Conservation (phyloP, 345 rosid species). For the Clausena lansium region DNA sequence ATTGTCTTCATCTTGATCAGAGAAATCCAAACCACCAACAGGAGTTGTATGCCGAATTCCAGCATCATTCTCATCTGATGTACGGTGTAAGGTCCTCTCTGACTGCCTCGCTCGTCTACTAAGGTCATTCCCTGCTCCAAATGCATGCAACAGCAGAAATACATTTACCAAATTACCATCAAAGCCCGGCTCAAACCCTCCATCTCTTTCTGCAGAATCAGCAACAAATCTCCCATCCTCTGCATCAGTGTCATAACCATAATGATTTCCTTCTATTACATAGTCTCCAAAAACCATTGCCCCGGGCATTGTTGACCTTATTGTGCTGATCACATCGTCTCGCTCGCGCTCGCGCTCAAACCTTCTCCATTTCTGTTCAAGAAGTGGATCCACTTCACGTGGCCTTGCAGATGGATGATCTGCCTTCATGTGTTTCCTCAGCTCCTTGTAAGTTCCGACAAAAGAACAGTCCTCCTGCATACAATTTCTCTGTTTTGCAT, state of each 20-base stretch:
- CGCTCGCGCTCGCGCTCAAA: constrained; percentile 70
- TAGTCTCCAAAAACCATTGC: constrained; percentile 85
- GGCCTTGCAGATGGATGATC: constrained; percentile 81
- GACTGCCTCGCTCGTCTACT: constrained; percentile 41
- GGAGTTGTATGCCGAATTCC: constrained; percentile 25
- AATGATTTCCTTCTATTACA: constrained; percentile 63
- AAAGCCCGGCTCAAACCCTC: constrained; percentile 47
- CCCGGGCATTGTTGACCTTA: constrained; percentile 86
- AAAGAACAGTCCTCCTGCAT: constrained; percentile 90
- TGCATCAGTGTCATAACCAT: constrained; percentile 50
- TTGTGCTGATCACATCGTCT: constrained; percentile 74
- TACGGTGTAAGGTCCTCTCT: constrained; percentile 26
- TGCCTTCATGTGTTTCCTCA: constrained; percentile 84
- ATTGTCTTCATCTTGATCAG: constrained; percentile 47
- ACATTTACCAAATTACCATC: constrained; percentile 64
- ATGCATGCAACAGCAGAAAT: constrained; percentile 70
- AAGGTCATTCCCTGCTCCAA: constrained; percentile 60
- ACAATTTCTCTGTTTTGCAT: constrained; percentile 77
- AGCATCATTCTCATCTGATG: constrained; percentile 34
- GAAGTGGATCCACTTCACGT: constrained; percentile 72
- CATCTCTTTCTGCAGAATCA: constrained; percentile 34
- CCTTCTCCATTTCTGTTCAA: constrained; percentile 85
- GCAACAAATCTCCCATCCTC: constrained; percentile 34
- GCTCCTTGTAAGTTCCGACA: constrained; percentile 75
- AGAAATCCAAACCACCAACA: constrained; percentile 32